Base-by-base conservation (phyloP, 2,329 filamentous ascomycete genomes). In the Orbilia quercus region DNA sequence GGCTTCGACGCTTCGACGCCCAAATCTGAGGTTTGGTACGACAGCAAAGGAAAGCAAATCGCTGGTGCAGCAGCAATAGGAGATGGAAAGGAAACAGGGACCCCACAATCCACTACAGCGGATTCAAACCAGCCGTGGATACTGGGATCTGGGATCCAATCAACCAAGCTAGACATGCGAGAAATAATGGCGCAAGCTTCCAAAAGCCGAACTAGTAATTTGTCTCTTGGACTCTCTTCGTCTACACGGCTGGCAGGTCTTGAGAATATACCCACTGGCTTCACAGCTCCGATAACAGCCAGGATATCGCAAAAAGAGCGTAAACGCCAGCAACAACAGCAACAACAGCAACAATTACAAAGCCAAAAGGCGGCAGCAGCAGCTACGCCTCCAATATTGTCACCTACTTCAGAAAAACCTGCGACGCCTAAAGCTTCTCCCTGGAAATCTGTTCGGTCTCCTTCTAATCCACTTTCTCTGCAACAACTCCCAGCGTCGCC, bases 301-400 rank as follows among this genome's bases (percentile, higher is more conserved):
- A 96, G 91, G 79, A 81, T 96, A 76, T 96, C 93, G 0, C 95
- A 98, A 77, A 96, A 95, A 79, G 93, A 97, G 80, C 88, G 92
- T 20, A 98, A 96, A 82, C 91, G 87, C 79, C 87, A 92, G 75
- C 87, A 92, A 77, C 89, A 92, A 77, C 87, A 92, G 75, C 87
- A 92, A 77, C 89, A 92, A 77, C 85, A 91, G 77, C 77, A 82
- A 64, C 81, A 82, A 82, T 84, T 22, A 20, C 63, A 63, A 31
- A 12, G 23, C 18, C 72, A 66, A 40, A 63, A 74, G 20, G 16
- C 54, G 4, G 14, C 28, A 20, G 2, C 40, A 6, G 28, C 28
- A 12, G n/a, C 51, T 5, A 16, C 20, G n/a, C n/a, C n/a, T 5
- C 47, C 64, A 20, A 31, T 53, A 14, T 18, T 54, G 18, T 22